Percentiles rank a stretch among this genome's conserved stretches.
Evolutionary conservation across 371 early-diverging fungal species (phyloP).

Genomic region (Umbelopsis sp.): DNA sequence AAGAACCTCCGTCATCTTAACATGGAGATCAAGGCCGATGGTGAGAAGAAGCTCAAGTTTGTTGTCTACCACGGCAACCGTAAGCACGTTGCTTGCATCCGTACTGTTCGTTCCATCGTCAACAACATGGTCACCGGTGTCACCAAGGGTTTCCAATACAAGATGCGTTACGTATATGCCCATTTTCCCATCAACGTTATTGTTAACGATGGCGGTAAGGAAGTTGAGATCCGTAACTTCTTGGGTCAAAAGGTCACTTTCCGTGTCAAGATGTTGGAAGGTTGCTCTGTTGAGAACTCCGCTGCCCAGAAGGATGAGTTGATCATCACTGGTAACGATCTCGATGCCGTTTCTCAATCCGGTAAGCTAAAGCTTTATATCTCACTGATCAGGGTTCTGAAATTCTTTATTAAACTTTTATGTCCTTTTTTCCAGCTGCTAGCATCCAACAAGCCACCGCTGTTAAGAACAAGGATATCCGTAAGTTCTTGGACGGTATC

Average conservation of each 20-base stretch:
- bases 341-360: conserved; percentile 98
- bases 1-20: conserved; percentile 95
- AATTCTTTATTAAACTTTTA: conserved; percentile 1
- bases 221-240: conserved; percentile 98
- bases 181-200: conserved; percentile 99
- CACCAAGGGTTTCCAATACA: conserved; percentile 99
- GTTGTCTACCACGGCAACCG: conserved; percentile 97
- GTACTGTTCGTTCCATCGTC: conserved; percentile 96
- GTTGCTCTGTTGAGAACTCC: conserved; percentile 86
- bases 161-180: conserved; percentile 98
- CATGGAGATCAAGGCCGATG: conserved; percentile 80
- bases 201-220: conserved; percentile 81
- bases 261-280: conserved; percentile 88
- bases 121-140: conserved; percentile 99
- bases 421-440: conserved; percentile 55
- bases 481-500: conserved; percentile 99
- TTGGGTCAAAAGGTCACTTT: conserved; percentile 97
- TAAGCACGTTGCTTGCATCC: conserved; percentile 98
- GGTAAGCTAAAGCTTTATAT: conserved; percentile 35
- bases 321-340: conserved; percentile 92
- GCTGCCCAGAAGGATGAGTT: conserved; percentile 96
- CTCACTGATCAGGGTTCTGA: background rate
- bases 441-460: conserved; percentile 75
- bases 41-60: conserved; percentile 78
- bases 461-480: conserved; percentile 93